Conservation (phyloP, 164 flowering plant genomes). For the Vitis rotundifolia region DNA sequence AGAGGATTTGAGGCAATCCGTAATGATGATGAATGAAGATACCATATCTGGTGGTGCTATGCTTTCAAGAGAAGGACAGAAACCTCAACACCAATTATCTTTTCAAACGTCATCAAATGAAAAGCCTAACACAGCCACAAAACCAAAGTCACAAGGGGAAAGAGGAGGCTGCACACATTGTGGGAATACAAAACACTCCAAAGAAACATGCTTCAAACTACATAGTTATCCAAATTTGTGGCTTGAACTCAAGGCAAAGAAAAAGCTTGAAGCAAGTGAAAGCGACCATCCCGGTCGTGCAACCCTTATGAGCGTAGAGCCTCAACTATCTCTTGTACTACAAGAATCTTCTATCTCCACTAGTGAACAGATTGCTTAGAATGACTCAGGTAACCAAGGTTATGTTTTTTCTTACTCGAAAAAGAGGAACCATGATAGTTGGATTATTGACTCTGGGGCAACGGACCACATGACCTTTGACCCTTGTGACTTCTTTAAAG, state of each 20-base stretch:
- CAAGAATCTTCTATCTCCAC: too few species aligned
- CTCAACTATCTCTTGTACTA: too few species aligned
- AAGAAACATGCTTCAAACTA: not conserved
- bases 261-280: not conserved
- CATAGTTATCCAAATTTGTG: not conserved
- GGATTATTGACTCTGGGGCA: too few species aligned
- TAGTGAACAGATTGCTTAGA: too few species aligned
- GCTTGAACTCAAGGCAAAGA: conserved; percentile 6
- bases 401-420: too few species aligned
- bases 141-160: not conserved
- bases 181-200: not conserved
- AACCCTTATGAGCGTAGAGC: too few species aligned
- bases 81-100: not conserved
- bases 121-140: not conserved
- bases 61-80: not conserved
- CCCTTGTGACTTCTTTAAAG: too few species aligned
- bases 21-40: not conserved
- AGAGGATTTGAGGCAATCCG: not conserved
- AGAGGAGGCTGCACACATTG: conserved; percentile 1
- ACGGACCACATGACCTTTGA: too few species aligned
- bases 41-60: not conserved
- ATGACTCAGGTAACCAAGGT: too few species aligned
- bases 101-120: not conserved
- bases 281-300: too few species aligned
- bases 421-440: too few species aligned